phyloP scores from a whole-genome alignment of 2,329 filamentous ascomycete species.

The Arthroderma sp. region DNA sequence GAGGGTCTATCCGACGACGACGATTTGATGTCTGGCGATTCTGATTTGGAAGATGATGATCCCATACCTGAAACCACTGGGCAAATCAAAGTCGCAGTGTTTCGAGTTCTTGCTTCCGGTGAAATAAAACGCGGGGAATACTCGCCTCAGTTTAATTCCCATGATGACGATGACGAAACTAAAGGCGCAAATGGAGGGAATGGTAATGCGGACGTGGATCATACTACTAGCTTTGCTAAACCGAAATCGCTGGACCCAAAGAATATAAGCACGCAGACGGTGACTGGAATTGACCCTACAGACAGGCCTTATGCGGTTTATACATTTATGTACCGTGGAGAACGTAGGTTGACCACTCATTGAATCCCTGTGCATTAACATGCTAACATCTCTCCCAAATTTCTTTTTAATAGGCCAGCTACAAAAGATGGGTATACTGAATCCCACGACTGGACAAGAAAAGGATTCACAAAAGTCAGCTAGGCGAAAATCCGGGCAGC shows the following conservation, averaged over 20 bases:
- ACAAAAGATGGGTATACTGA: constrained; percentile 86
- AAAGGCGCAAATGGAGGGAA: constrained; percentile 37
- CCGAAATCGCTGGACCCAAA: constrained; percentile 93
- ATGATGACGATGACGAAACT: constrained; percentile 77
- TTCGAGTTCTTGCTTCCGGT: constrained; percentile 84
- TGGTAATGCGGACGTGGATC: constrained; percentile 67
- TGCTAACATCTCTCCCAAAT: not conserved
- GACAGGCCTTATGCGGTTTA: constrained; percentile 95
- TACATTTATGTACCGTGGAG: constrained; percentile 93
- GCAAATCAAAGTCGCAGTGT: constrained; percentile 96
- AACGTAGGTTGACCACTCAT: constrained; percentile 50
- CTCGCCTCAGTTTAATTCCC: constrained; percentile 90
- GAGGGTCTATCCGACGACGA: constrained; percentile 62
- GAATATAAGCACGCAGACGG: constrained; percentile 94
- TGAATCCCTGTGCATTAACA: not conserved
- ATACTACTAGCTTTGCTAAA: constrained; percentile 95
- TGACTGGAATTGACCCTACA: constrained; percentile 93
- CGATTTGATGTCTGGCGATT: constrained; percentile 49
- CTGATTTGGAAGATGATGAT: constrained; percentile 65
- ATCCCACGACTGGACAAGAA: constrained; percentile 49
- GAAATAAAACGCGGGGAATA: constrained; percentile 98
- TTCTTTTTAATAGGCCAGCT: constrained; percentile 56
- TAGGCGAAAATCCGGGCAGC: constrained; percentile 71
- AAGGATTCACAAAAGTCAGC: constrained; percentile 46
- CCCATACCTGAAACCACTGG: constrained; percentile 81